Evolutionary conservation across 1,284 basidiomycete genomes (phyloP).

Genomic region (Tilletiaria anomala): DNA sequence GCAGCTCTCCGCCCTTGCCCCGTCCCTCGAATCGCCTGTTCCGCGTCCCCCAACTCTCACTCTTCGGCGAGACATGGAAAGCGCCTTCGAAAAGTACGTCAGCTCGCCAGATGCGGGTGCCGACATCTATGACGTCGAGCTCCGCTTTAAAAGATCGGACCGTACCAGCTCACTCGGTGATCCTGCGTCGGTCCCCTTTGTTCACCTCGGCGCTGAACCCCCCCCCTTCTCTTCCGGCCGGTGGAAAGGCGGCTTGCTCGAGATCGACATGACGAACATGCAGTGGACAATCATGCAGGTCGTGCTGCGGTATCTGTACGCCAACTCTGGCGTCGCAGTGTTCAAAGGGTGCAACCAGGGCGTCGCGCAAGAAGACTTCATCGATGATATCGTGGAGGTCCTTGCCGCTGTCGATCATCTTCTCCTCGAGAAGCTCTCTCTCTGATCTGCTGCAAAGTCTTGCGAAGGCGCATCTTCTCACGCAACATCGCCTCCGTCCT

Average conservation of each 20-base stretch:
- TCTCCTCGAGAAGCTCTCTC: constrained; percentile 69
- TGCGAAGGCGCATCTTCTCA: constrained; percentile 50
- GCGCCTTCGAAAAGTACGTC: constrained; percentile 42
- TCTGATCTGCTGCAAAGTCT: constrained; percentile 58
- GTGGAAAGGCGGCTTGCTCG: too few relatives aligned
- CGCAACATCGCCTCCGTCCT: constrained; percentile 70
- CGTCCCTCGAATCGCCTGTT: constrained; percentile 40
- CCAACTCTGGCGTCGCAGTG: constrained; percentile 54
- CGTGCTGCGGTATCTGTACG: constrained; percentile 65
- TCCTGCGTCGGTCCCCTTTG: constrained; percentile 70
- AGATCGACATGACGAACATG: constrained; percentile 59
- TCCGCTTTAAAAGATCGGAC: constrained; percentile 58
- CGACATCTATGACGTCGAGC: constrained; percentile 53
- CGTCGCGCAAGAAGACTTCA: constrained; percentile 55
- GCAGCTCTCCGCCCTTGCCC: constrained; percentile 39
- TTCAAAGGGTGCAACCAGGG: constrained; percentile 47
- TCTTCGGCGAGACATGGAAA: constrained; percentile 45
- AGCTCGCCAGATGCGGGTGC: constrained; percentile 9
- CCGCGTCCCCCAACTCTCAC: constrained; percentile 42
- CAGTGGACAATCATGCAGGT: constrained; percentile 60
- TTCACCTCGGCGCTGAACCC: too few relatives aligned
- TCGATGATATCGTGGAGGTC: constrained; percentile 78
- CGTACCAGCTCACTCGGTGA: constrained; percentile 56
- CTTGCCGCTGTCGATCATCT: constrained; percentile 78
- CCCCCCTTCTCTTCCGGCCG: too few relatives aligned